Percentiles rank a stretch among this genome's conserved stretches.
Evolutionary conservation across 768 basidiomycete species (phyloP).

Genomic region (Naganishia antarctica): DNA sequence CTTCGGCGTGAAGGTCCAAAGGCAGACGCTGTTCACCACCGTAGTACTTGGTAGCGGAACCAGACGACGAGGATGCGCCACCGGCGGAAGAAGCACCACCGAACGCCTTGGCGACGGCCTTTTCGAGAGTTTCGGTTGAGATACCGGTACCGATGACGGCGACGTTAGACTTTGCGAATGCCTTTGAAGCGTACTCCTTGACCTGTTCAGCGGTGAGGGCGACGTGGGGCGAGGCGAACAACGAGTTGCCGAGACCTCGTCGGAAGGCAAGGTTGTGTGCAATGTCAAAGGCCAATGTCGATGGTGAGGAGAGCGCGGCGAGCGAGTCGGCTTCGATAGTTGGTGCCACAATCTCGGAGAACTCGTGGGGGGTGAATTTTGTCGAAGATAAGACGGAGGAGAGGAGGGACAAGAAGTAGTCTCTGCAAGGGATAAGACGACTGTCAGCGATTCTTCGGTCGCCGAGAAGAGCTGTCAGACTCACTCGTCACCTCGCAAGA

Average conservation of each 20-base stretch:
- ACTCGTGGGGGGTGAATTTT: constrained; percentile 58
- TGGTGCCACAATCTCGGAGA: constrained; percentile 54
- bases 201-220: constrained; percentile 56
- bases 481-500: constrained; percentile 91
- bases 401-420: constrained; percentile 84
- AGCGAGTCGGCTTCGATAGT: constrained; percentile 66
- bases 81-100: constrained; percentile 51
- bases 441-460: not conserved
- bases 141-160: constrained; percentile 86
- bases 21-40: constrained; percentile 82
- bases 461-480: constrained; percentile 49
- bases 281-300: constrained; percentile 70
- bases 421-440: constrained; percentile 58
- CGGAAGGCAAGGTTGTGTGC: constrained; percentile 92
- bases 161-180: constrained; percentile 72
- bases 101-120: constrained; percentile 69
- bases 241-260: constrained; percentile 80
- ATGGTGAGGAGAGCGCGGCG: constrained; percentile 60
- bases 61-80: constrained; percentile 41
- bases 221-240: constrained; percentile 71
- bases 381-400: constrained; percentile 76
- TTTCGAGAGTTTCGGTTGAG: constrained; percentile 61
- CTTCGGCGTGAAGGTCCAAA: constrained; percentile 52
- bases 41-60: constrained; percentile 58
- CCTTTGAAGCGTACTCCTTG: constrained; percentile 65